Percentiles rank a stretch among this genome's conserved stretches.
These are phyloP conservation scores for Scolecobasidium constrictum DNA, from an alignment of 2,329 filamentous ascomycete species.

Conservation along the genomic window DNA sequence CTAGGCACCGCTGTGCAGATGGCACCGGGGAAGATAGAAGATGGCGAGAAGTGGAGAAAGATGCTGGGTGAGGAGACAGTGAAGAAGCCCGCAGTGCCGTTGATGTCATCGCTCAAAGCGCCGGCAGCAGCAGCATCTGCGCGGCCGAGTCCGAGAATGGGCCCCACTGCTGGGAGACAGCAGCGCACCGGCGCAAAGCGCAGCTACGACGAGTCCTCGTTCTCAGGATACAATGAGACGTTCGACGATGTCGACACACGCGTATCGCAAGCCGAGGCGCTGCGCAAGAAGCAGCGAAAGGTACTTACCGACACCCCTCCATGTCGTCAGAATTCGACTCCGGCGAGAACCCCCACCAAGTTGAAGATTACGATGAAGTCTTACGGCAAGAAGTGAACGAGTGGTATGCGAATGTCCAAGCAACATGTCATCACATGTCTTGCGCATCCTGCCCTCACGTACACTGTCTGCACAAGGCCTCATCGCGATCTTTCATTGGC, in stretches of 20 bases:
- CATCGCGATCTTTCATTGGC: too few relatives aligned
- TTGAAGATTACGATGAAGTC: too few relatives aligned
- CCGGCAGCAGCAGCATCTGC: conserved; percentile 18
- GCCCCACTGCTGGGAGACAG: conserved; percentile 40
- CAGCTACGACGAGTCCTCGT: conserved; percentile 64
- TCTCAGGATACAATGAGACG: conserved; percentile 63
- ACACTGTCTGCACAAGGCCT: too few relatives aligned
- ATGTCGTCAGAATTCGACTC: not conserved
- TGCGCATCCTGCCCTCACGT: too few relatives aligned
- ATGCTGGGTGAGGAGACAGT: conserved; percentile 31
- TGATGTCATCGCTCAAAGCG: conserved; percentile 15
- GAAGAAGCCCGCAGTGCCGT: conserved; percentile 18
- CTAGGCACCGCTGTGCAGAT: conserved; percentile 32
- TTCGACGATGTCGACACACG: conserved; percentile 48
- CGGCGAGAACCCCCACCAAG: not conserved
- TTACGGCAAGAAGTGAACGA: too few relatives aligned
- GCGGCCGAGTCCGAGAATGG: not conserved
- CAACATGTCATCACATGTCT: too few relatives aligned
- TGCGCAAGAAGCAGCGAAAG: conserved; percentile 47
- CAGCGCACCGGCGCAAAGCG: conserved; percentile 62
- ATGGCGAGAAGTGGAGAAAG: conserved; percentile 28
- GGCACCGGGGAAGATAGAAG: conserved; percentile 30
- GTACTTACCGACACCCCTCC: conserved; percentile 4
- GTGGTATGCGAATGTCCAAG: too few relatives aligned
- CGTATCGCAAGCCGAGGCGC: conserved; percentile 31